Percentiles rank a stretch among this genome's conserved stretches.
Conservation (phyloP, 495 filamentous ascomycete species). For the Durotheca rogersii region DNA sequence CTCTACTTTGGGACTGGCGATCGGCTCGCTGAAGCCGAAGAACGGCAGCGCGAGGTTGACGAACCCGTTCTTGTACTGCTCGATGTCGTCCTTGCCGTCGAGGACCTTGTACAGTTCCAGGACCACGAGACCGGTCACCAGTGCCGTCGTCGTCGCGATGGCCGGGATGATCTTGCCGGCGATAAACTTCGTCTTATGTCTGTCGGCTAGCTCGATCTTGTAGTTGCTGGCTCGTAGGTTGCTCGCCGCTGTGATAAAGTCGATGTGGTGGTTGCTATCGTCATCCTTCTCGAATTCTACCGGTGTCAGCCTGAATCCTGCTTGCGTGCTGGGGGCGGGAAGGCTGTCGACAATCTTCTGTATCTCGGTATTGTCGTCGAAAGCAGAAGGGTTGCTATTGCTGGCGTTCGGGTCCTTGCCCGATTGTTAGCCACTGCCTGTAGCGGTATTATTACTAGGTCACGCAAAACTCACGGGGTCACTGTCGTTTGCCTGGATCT, state of each 20-base stretch:
- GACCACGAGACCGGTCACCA: conserved; percentile 91
- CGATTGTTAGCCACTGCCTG: conserved; percentile 11
- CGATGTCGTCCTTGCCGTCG: conserved; percentile 90
- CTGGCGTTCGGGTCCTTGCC: conserved; percentile 76
- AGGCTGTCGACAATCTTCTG: conserved; percentile 64
- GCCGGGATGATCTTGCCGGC: conserved; percentile 99
- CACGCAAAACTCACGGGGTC: conserved; percentile 63
- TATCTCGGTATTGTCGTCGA: conserved; percentile 73
- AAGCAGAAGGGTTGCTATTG: conserved; percentile 43
- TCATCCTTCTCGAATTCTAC: conserved; percentile 99
- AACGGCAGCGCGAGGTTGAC: conserved; percentile 95
- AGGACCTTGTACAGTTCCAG: conserved; percentile 96
- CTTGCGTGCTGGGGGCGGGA: conserved; percentile 74
- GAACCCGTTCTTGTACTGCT: conserved; percentile 99
- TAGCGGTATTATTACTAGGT: not conserved
- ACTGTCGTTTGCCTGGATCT: conserved; percentile 94
- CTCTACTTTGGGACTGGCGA: conserved; percentile 85
- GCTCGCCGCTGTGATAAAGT: conserved; percentile 97
- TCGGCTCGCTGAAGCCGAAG: conserved; percentile 96
- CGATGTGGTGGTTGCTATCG: conserved; percentile 96
- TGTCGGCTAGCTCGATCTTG: conserved; percentile 85
- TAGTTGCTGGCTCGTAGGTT: conserved; percentile 98
- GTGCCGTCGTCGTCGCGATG: conserved; percentile 94
- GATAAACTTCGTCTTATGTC: conserved; percentile 99
- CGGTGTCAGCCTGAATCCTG: conserved; percentile 81